Evolutionary conservation across 805 yeast genomes (phyloP), one percentile per base, ranked within the genome.

Genomic region (Pachysolen tannophilus): DNA sequence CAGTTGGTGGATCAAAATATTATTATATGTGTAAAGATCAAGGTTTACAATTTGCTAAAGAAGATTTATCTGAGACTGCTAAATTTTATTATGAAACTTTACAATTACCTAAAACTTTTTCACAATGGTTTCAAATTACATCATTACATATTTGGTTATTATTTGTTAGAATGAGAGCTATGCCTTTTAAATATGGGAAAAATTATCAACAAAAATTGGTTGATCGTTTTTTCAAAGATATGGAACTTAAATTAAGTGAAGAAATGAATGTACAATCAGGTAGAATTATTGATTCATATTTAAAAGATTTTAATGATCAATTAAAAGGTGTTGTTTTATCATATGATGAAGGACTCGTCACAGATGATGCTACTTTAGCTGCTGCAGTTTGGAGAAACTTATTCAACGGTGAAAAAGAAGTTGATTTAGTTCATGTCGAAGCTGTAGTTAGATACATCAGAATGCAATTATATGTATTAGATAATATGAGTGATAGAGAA

Each of bases 41-140:
- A 60, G 95, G 85, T 3, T 58, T 83, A 47, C 82, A 74, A 55
- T 80, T 71, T 44, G 83, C 80, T n/a, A 68, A 79, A 40, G 88
- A 81, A 51, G 78, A 75, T 26, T 61, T 83, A 27, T 71, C 83
- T 4, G 76, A 72, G 14, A 71, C 83, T 5, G 95, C 96, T 2
- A 65, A 63, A 36, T 92, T 85, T 53, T 92, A 86, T 67, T 92
- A 86, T 53, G 82, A 84, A 36, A 82, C 88, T 9, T 63, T 92
- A 38, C 79, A 75, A 18, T 63, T 92, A 50, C 95, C 95, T 24
- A 69, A 72, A 52, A 81, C 97, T 1, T 88, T 90, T 52, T 76
- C 90, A n/a, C 94, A 87, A 57, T 90, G 96, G 95, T 90, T 81
- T 56, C 97, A 90, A 60, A 82, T 92, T 42, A 83, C 95, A 6